phyloP scores from a whole-genome alignment of 257 asterid genomes.

The Linaria vulgaris region DNA sequence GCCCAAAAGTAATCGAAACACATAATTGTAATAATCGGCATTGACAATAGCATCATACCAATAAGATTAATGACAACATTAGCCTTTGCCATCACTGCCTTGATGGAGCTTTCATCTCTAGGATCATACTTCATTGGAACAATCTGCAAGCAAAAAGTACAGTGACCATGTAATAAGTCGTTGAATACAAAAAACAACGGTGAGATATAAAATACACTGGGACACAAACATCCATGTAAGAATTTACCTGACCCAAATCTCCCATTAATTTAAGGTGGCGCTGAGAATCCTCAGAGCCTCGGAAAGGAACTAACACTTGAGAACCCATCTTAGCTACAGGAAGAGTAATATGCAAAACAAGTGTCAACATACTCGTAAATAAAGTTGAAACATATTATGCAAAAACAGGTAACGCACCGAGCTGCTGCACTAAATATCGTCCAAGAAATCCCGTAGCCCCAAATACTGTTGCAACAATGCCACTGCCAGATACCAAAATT shows the following conservation, averaged over 20 bases:
- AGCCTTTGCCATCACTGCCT: conserved; percentile 99
- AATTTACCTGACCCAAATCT: conserved; percentile 91
- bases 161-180: conserved; percentile 1
- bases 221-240: conserved; percentile 9
- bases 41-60: conserved; percentile 45
- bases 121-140: conserved; percentile 96
- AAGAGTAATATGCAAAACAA: conserved; percentile 16
- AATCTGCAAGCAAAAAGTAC: conserved; percentile 47
- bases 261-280: conserved; percentile 99
- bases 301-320: conserved; percentile 92
- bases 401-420: conserved; percentile 50
- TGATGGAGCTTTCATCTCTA: conserved; percentile 83
- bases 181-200: not conserved
- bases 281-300: conserved; percentile 90
- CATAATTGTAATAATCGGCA: not conserved
- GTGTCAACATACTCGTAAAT: conserved; percentile 22
- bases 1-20: conserved; percentile 14
- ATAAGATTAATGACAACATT: conserved; percentile 96
- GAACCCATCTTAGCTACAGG: conserved; percentile 91
- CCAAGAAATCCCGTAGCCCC: conserved; percentile 99
- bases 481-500: conserved; percentile 59
- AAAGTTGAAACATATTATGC: conserved; percentile 15
- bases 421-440: conserved; percentile 87
- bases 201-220: not conserved
- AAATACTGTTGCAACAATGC: conserved; percentile 88